Conservation (phyloP, 306 rosid species). For the Cyamopsis tetragonoloba region DNA sequence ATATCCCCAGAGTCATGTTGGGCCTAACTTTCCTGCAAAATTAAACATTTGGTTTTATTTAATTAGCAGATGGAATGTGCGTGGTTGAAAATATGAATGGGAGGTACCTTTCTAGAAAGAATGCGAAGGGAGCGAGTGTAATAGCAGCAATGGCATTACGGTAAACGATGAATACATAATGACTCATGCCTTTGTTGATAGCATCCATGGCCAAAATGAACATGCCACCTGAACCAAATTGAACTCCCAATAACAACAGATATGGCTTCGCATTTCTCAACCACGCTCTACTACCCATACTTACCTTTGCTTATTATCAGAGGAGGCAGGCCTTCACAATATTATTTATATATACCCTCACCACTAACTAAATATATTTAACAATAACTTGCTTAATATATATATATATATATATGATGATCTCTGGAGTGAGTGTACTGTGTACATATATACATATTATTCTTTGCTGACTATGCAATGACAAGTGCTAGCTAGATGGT, state of each 20-base stretch:
- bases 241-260: conserved; percentile 56
- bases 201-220: conserved; percentile 44
- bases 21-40: conserved; percentile 77
- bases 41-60: too few species aligned
- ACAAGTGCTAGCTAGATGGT: too few species aligned
- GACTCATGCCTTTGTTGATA: conserved; percentile 61
- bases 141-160: conserved; percentile 40
- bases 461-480: too few species aligned
- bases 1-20: conserved; percentile 55
- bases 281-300: conserved; percentile 28
- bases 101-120: conserved; percentile 33
- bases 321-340: too few species aligned
- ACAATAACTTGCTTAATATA: too few species aligned
- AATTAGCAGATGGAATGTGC: too few species aligned
- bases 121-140: conserved; percentile 38
- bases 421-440: too few species aligned
- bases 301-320: too few species aligned
- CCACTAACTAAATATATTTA: too few species aligned
- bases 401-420: too few species aligned
- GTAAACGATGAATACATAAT: conserved; percentile 40
- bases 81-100: background rate
- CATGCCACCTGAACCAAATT: conserved; percentile 89
- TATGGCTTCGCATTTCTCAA: conserved; percentile 49
- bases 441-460: too few species aligned
- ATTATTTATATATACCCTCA: too few species aligned